Base-by-base conservation (phyloP, 2,329 filamentous ascomycete species). In the Cordyceps pruinosa region DNA sequence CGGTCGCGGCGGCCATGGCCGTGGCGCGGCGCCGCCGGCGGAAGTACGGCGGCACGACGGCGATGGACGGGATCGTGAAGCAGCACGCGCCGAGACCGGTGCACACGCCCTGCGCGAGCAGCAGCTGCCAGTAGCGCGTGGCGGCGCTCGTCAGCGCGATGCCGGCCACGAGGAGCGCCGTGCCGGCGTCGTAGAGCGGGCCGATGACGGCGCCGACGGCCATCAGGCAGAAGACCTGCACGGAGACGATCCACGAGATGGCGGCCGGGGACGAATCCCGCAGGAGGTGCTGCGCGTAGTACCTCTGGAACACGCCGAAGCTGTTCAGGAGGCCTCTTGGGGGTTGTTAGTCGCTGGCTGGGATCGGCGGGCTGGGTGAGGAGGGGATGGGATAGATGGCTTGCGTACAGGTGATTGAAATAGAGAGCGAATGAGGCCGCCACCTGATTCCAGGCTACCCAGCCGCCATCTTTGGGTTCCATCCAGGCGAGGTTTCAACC, bases 71-170 rank as follows among this genome's bases (percentile, higher is more conserved):
- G 5, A 75, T 59, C 42, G 71, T 72, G 19, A 72, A 61, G 59
- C 70, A 67, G 4, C 73, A 75, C 21, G 68, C 68, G 2, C 77
- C 77, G 1, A 77, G 46, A 1, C 77, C 77, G 39, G 73, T 64
- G 58, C 70, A 73, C 30, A 76, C 47, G 6, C 75, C 74, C 58
- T 77, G 75, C 0, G 72, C 64, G 4, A 77, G 65, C 8, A 77
- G 60, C 19, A 74, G 60, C 56, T 77, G 74, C 66, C 69, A 77
- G 66, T 76, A 77, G 37, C 61, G 59, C 1, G 64, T 67, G 35
- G 66, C 65, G 10, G 76, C 56, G 57, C 68, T 71, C 2, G 69
- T 68, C 65, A 73, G 67, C 59, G 71, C 72, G 57, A 75, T 64
- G 9, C 74, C 75, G 21, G 75, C 63, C 1, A 73, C 65, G 5